Percentiles rank a stretch among this genome's conserved stretches.
phyloP scores from a whole-genome alignment of 1,139 yeast genomes.

The Suhomyces bribrorum region DNA sequence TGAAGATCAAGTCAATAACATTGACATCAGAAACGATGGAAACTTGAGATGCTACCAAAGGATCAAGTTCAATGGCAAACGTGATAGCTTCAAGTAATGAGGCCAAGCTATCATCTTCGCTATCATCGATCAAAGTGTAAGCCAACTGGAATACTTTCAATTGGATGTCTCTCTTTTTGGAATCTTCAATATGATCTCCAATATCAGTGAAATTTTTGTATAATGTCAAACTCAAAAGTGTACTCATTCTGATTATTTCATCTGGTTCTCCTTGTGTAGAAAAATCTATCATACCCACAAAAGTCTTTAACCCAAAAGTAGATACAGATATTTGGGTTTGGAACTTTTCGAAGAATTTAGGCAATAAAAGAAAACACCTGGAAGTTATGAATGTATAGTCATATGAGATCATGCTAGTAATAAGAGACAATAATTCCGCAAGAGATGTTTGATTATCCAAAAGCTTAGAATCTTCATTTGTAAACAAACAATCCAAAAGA shows the following conservation, averaged over 20 bases:
- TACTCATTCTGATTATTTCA: constrained; percentile 42
- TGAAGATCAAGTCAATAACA: constrained; percentile 57
- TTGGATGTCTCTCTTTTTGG: constrained; percentile 25
- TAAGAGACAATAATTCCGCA: constrained; percentile 23
- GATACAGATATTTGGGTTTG: constrained; percentile 33
- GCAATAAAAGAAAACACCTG: constrained; percentile 51
- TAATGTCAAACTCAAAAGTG: constrained; percentile 55
- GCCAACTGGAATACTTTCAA: constrained; percentile 30
- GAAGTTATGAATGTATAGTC: constrained; percentile 36
- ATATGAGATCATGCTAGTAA: constrained; percentile 22
- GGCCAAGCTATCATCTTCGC: constrained; percentile 82
- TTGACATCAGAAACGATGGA: constrained; percentile 17
- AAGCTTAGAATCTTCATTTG: constrained; percentile 43
- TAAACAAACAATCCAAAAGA: constrained; percentile 43
- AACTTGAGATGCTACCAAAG: constrained; percentile 36
- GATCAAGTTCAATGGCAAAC: constrained; percentile 50
- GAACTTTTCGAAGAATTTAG: constrained; percentile 59
- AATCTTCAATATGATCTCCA: constrained; percentile 19
- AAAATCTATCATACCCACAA: constrained; percentile 35
- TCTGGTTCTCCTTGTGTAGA: constrained; percentile 25
- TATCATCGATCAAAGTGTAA: constrained; percentile 52
- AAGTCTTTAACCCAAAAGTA: constrained; percentile 38
- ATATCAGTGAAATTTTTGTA: constrained; percentile 52
- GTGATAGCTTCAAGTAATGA: constrained; percentile 71
- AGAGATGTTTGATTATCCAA: constrained; percentile 21